Evolutionary conservation across 345 rosid genomes (phyloP).

Genomic region (Microcos paniculata): DNA sequence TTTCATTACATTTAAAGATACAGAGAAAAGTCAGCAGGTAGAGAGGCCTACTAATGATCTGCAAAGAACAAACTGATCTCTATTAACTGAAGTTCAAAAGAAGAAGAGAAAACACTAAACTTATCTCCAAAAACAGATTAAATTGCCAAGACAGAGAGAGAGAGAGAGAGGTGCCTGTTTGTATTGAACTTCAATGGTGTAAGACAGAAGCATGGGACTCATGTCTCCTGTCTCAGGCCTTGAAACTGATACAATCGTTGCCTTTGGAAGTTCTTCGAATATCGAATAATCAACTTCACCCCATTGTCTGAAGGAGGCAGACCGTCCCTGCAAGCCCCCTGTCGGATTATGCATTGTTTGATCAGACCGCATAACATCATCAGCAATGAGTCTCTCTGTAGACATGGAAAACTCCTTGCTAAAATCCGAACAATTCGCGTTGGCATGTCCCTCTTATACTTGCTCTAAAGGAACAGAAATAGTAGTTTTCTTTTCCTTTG

Average conservation of each 20-base stretch:
- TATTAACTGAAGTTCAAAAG: background rate
- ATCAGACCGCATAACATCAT: conserved; percentile 28
- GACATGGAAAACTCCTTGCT: conserved; percentile 30
- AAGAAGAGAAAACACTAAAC: background rate
- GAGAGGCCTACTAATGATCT: background rate
- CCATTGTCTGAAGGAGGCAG: conserved; percentile 24
- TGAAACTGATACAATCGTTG: conserved; percentile 66
- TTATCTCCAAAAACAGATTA: background rate
- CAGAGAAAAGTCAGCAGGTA: background rate
- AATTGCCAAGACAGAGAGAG: background rate
- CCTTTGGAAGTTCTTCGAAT: conserved; percentile 71
- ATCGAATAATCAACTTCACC: conserved; percentile 29
- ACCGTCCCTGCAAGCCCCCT: background rate
- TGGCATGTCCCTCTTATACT: conserved; percentile 28
- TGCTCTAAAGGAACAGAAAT: background rate
- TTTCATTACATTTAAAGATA: background rate
- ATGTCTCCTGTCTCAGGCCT: conserved; percentile 75
- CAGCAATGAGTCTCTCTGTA: conserved; percentile 51
- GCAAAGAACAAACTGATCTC: no score
- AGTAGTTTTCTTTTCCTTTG: background rate
- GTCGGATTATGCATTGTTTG: conserved; percentile 13
- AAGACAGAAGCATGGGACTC: conserved; percentile 88
- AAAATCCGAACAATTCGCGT: conserved; percentile 6
- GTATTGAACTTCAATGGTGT: conserved; percentile 71
- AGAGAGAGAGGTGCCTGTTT: conserved; percentile 50